Conservation (phyloP, 257 asterid species). For the Verbena officinalis region DNA sequence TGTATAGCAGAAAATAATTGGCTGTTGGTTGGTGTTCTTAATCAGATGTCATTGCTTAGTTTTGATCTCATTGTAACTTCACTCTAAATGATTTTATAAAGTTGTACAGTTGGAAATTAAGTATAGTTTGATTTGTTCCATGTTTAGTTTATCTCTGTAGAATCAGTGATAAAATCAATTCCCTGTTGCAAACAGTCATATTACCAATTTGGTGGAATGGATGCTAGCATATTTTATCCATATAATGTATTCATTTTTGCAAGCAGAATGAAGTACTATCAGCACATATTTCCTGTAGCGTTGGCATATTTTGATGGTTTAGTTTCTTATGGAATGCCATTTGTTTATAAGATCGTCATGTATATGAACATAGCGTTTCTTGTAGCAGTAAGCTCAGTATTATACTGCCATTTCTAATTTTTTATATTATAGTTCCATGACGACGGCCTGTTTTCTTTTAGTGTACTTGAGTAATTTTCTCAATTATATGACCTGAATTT, state of each 20-base stretch:
- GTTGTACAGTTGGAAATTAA: slow-evolving; percentile 28
- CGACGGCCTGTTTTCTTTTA: not conserved
- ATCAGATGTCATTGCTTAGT: slow-evolving; percentile 22
- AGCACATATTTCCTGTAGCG: slow-evolving; percentile 18
- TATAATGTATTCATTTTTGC: not conserved
- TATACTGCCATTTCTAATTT: slow-evolving; percentile 11
- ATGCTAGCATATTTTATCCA: not conserved
- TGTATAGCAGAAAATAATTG: slow-evolving; percentile 17
- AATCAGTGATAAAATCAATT: not conserved
- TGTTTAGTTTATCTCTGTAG: slow-evolving; percentile 17
- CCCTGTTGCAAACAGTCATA: not conserved
- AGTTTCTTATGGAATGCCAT: slow-evolving; percentile 7
- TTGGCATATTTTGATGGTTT: slow-evolving; percentile 2
- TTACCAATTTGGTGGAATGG: slow-evolving; percentile 23
- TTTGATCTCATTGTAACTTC: slow-evolving; percentile 26
- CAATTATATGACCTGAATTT: not conserved
- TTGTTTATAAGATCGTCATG: slow-evolving; percentile 7
- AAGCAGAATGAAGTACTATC: slow-evolving; percentile 15
- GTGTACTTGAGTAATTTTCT: slow-evolving; percentile 10
- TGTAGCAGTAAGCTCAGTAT: not conserved
- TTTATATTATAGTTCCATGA: not conserved
- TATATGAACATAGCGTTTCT: not conserved
- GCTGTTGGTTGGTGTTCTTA: slow-evolving; percentile 18
- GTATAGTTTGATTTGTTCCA: slow-evolving; percentile 1
- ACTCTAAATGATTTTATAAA: slow-evolving; percentile 5